Evolutionary conservation across 2,329 filamentous ascomycete genomes (phyloP).

Genomic region (Pseudogymnoascus sp.): DNA sequence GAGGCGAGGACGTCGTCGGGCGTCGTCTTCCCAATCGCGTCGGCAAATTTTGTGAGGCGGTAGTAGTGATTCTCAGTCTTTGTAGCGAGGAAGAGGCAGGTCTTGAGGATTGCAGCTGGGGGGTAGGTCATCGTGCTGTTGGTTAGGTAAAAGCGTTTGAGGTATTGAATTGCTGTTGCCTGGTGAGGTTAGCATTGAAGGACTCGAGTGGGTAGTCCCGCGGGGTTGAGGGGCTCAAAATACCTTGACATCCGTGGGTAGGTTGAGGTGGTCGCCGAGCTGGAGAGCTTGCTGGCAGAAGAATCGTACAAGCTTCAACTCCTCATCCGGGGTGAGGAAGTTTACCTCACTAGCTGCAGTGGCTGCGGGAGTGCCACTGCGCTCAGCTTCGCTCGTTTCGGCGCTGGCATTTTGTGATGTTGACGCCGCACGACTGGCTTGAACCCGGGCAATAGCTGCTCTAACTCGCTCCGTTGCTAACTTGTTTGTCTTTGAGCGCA

Average conservation of each 20-base stretch:
- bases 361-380: slow-evolving; percentile 27
- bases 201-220: slow-evolving; percentile 31
- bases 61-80: slow-evolving; percentile 80
- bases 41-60: slow-evolving; percentile 51
- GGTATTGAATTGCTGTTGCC: slow-evolving; percentile 45
- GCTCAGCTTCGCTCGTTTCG: slow-evolving; percentile 26
- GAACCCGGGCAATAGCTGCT: slow-evolving; percentile 44
- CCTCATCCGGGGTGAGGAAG: slow-evolving; percentile 75
- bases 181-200: slow-evolving; percentile 28
- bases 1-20: slow-evolving; percentile 79
- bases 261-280: slow-evolving; percentile 49
- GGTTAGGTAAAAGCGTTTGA: slow-evolving; percentile 90
- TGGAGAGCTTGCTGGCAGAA: slow-evolving; percentile 57
- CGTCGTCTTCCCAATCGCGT: slow-evolving; percentile 60
- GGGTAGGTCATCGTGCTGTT: slow-evolving; percentile 97
- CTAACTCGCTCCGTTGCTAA: slow-evolving; percentile 62
- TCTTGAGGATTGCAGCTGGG: slow-evolving; percentile 79
- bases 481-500: slow-evolving; percentile 70
- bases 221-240: slow-evolving; percentile 48
- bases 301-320: slow-evolving; percentile 70
- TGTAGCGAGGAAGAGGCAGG: slow-evolving; percentile 82
- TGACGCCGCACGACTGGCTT: slow-evolving; percentile 31
- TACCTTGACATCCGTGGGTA: slow-evolving; percentile 53
- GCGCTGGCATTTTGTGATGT: slow-evolving; percentile 17
- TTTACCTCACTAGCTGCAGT: slow-evolving; percentile 46